Evolutionary conservation across 441 rosid genomes (phyloP).

Genomic region (Capsella rubella): DNA sequence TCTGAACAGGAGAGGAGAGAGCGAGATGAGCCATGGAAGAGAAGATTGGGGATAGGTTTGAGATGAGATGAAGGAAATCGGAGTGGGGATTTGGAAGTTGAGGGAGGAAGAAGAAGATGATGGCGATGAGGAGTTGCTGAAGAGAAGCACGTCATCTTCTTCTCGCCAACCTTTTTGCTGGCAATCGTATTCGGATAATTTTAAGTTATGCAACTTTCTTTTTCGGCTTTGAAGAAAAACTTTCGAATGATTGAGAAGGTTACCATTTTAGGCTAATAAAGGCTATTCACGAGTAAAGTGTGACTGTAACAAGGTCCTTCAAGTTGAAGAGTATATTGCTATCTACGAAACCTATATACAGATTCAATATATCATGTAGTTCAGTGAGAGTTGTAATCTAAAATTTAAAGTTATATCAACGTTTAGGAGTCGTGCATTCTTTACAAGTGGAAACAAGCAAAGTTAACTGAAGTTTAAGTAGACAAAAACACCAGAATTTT

Average conservation of each 20-base stretch:
- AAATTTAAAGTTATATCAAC: constrained; percentile 3
- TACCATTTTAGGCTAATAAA: neutral
- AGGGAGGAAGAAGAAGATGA: constrained; percentile 36
- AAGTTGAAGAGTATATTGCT: too few relatives aligned
- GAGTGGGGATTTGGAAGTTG: constrained; percentile 37
- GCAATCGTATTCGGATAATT: constrained; percentile 21
- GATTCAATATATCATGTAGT: neutral
- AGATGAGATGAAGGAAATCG: constrained; percentile 20
- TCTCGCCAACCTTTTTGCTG: constrained; percentile 11
- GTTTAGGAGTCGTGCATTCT: constrained; percentile 3
- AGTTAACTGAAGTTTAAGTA: constrained; percentile 24
- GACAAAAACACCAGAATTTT: constrained; percentile 27
- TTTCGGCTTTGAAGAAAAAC: neutral
- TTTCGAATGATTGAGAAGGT: neutral
- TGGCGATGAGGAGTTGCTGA: constrained; percentile 25
- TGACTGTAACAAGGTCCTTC: too few relatives aligned
- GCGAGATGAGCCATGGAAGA: constrained; percentile 36
- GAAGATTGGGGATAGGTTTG: constrained; percentile 10
- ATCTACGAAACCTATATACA: neutral
- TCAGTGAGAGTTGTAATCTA: neutral
- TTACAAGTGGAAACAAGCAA: constrained; percentile 42
- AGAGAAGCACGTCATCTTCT: constrained; percentile 39
- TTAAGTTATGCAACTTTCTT: neutral
- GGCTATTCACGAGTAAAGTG: too few relatives aligned
- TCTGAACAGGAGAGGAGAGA: constrained; percentile 49